Percentiles rank a stretch among this genome's conserved stretches.
Conservation (phyloP, 2,329 filamentous ascomycete species). For the Diaporthe sp. region DNA sequence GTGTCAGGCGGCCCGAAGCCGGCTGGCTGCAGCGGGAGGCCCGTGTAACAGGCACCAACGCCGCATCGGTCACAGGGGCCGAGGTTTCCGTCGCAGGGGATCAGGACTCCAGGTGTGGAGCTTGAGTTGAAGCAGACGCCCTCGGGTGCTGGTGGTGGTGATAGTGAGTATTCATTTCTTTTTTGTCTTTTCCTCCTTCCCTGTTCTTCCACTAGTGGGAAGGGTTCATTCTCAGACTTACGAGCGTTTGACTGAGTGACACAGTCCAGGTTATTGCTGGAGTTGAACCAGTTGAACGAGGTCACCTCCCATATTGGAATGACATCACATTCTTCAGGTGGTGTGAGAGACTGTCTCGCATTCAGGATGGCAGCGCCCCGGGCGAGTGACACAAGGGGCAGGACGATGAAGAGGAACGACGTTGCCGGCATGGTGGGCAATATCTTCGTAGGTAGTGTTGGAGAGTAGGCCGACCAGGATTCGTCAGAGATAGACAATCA, state of each 20-base stretch:
- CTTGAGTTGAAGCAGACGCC: slow-evolving; percentile 33
- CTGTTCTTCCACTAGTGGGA: too few species aligned
- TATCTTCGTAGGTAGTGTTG: neutral
- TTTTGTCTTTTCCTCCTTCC: neutral
- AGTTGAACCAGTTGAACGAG: slow-evolving; percentile 29
- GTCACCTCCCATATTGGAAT: slow-evolving; percentile 34
- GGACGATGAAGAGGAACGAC: neutral
- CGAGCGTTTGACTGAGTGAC: slow-evolving; percentile 1
- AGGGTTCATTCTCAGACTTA: neutral
- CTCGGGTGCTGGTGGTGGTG: neutral
- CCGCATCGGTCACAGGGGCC: slow-evolving; percentile 31
- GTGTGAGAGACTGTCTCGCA: slow-evolving; percentile 10
- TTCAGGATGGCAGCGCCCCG: neutral
- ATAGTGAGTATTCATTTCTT: neutral
- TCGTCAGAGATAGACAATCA: neutral
- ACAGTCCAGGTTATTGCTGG: slow-evolving; percentile 31
- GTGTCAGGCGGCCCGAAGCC: slow-evolving; percentile 33
- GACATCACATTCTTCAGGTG: slow-evolving; percentile 30
- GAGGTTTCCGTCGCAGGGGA: slow-evolving; percentile 27
- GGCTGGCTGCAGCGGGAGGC: slow-evolving; percentile 34
- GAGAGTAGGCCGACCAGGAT: neutral
- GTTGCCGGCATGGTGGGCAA: neutral
- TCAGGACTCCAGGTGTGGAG: neutral
- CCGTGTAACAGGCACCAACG: slow-evolving; percentile 12
- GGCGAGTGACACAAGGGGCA: neutral